These are phyloP conservation scores for Globisporangium parvum DNA, from an alignment of 352 stramenopile genomes.

Conservation along the genomic window DNA sequence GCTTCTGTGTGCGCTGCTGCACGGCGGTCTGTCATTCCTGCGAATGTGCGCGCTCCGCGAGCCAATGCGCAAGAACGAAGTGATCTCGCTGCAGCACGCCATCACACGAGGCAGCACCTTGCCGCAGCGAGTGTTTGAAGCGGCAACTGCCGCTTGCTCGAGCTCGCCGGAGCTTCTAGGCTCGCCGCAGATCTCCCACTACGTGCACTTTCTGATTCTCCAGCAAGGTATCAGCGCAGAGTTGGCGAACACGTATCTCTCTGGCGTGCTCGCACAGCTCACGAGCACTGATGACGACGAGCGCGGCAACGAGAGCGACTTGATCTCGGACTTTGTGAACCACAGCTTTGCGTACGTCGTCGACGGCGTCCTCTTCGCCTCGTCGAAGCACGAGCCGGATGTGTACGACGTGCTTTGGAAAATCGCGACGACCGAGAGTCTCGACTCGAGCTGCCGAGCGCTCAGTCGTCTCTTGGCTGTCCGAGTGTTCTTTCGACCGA, in stretches of 20 bases:
- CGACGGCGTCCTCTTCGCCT: neutral
- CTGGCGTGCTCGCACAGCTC: neutral
- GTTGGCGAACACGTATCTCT: neutral
- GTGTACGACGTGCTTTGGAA: constrained; percentile 7
- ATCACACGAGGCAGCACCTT: neutral
- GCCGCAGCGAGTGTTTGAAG: neutral
- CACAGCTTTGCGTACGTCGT: neutral
- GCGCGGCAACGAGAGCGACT: neutral
- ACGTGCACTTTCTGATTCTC: neutral
- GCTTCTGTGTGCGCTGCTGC: neutral
- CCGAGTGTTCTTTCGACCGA: constrained; percentile 1
- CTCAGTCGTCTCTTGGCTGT: neutral
- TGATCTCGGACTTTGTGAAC: constrained; percentile 1
- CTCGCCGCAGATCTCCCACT: constrained; percentile 1
- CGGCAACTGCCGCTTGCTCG: neutral
- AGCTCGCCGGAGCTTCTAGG: neutral
- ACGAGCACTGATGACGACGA: neutral
- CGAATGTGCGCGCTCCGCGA: constrained; percentile 15
- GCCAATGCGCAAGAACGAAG: constrained; percentile 1
- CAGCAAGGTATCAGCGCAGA: neutral
- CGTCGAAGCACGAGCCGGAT: neutral
- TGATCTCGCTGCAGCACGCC: neutral
- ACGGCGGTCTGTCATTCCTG: constrained; percentile 14
- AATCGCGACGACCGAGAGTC: neutral
- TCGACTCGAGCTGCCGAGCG: constrained; percentile 1